Base-by-base conservation (phyloP, 345 rosid genomes). In the Sisymbrium altissimum region DNA sequence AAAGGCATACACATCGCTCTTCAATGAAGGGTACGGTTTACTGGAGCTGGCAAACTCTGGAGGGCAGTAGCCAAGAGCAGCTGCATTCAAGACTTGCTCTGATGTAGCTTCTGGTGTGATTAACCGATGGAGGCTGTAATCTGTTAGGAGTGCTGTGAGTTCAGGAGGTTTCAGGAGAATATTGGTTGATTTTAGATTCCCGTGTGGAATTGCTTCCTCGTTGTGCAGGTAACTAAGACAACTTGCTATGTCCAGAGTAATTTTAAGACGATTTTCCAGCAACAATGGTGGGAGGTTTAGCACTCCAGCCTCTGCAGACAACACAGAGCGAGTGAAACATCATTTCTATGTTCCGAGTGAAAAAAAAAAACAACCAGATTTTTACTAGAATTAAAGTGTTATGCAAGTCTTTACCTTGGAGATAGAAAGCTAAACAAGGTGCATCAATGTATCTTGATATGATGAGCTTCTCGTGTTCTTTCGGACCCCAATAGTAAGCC, bases 401-500 rank as follows among this genome's bases (percentile, higher is more conserved):
- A 54, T 43, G 18, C 38, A 40, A 39, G 58, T 53, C 15, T 64
- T 73, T 85, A 93, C 98, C 92, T 81, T 87, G 97, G 76, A 93
- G 89, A 83, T 87, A 83, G 84, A 77, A 81, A 66, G 88, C 87
- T 78, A 93, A 79, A 68, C 89, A 86, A 3, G 77, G 80, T 49
- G 89, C 97, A 40, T 86, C 77, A 6, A 88, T 52, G 72, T 84
- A 88, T 64, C 76, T 82, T 25, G 95, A 87, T 78, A 93, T 72
- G 80, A 93, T 75, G 78, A 93, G 86, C 78, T 86, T 93, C 79
- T 88, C 98, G 35, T 90, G 96, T 77, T 88, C 97, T 76, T 74
- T 82, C 14, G 93, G 89, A 7, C 97, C 96, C 87, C 97, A 90
- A 75, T 90, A 93, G 78, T 87, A 93, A 75, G 97, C 98, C 19